A percentile compares a stretch with the other conserved stretches of the same genome.
These are phyloP conservation scores for Pythium aquatile DNA, from an alignment of 352 stramenopile species.

Conservation along the genomic window DNA sequence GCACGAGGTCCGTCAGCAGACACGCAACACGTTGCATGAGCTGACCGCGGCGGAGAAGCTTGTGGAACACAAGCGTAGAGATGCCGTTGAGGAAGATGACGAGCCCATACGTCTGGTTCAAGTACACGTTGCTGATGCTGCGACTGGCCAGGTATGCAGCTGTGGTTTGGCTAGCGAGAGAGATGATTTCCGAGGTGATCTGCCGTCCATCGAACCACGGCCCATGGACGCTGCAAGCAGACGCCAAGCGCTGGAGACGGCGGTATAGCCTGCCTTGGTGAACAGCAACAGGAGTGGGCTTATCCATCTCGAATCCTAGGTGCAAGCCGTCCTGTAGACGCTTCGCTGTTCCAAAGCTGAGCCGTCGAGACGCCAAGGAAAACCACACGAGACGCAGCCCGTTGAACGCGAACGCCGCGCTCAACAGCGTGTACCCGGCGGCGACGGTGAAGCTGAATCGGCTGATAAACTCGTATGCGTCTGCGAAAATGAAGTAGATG, in stretches of 20 bases:
- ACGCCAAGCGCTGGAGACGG: not conserved
- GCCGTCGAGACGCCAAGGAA: not conserved
- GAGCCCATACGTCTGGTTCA: slow-evolving; percentile 19
- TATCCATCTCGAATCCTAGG: too few relatives aligned
- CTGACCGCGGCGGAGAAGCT: not conserved
- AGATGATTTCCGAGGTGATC: not conserved
- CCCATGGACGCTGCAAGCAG: slow-evolving; percentile 12
- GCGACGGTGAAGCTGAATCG: slow-evolving; percentile 2
- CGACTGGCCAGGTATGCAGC: slow-evolving; percentile 11
- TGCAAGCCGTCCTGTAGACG: too few relatives aligned
- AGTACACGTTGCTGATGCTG: slow-evolving; percentile 20
- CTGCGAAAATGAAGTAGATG: slow-evolving; percentile 26
- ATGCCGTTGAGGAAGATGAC: slow-evolving; percentile 22
- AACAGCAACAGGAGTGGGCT: too few relatives aligned
- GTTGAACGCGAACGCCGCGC: slow-evolving; percentile 7
- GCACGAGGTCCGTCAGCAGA: slow-evolving; percentile 22
- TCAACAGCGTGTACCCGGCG: slow-evolving; percentile 6
- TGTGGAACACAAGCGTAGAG: not conserved
- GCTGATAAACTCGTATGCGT: slow-evolving; percentile 11
- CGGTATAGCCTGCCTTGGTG: too few relatives aligned
- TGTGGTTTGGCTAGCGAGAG: slow-evolving; percentile 12
- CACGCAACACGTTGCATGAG: slow-evolving; percentile 15
- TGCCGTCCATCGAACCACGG: slow-evolving; percentile 12
- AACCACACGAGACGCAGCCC: slow-evolving; percentile 13
- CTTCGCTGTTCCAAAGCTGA: slow-evolving; percentile 10